Conservation (phyloP, 164 flowering plant species). For the Stephania cephalantha region DNA sequence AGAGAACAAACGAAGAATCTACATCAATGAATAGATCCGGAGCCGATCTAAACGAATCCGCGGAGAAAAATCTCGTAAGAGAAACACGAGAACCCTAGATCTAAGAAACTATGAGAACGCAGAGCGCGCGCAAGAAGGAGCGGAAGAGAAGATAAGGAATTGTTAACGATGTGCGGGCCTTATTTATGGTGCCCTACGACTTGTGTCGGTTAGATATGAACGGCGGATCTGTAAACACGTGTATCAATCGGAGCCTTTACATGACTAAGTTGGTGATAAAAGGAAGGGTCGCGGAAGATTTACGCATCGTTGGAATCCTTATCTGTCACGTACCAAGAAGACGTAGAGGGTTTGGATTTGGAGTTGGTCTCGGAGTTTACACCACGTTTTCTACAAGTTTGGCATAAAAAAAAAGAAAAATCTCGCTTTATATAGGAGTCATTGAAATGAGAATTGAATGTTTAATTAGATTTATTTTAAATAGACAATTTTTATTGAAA, state of each 20-base stretch:
- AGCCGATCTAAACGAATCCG: too few relatives aligned
- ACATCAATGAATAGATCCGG: too few relatives aligned
- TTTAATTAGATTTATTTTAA: too few relatives aligned
- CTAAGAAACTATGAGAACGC: background rate
- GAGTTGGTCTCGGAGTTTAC: too few relatives aligned
- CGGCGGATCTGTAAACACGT: background rate
- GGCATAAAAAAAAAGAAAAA: too few relatives aligned
- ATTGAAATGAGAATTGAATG: too few relatives aligned
- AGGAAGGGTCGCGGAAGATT: background rate
- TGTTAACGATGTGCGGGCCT: background rate
- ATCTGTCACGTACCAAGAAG: background rate
- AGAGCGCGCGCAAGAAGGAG: background rate
- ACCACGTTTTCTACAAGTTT: too few relatives aligned
- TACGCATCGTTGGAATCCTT: background rate
- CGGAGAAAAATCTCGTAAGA: background rate
- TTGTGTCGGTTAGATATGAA: background rate
- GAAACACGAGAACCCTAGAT: background rate
- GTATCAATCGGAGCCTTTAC: background rate
- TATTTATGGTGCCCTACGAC: background rate
- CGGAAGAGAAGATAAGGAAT: background rate
- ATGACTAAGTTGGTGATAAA: background rate
- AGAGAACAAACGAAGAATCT: too few relatives aligned
- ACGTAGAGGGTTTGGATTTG: background rate
- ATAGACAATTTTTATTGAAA: too few relatives aligned
- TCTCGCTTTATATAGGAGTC: too few relatives aligned